phyloP scores from a whole-genome alignment of 1,139 yeast genomes.

The Pichia sp. region DNA sequence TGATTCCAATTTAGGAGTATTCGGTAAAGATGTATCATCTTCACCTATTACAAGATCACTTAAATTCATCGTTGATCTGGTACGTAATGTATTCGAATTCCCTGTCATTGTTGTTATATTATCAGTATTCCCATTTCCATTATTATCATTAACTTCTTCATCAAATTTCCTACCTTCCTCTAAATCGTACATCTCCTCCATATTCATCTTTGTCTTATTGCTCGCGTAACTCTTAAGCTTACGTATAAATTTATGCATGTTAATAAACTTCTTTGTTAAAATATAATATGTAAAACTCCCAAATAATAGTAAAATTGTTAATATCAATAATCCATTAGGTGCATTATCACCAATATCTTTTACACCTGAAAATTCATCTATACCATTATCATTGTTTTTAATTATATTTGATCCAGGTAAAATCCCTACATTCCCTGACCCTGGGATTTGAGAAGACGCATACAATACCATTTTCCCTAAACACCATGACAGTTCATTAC shows the following conservation, averaged over 20 bases:
- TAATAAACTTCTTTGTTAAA: constrained; percentile 13
- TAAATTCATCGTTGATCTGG: constrained; percentile 19
- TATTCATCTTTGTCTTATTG: constrained; percentile 2
- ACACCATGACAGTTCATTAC: constrained; percentile 77
- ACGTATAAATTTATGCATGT: constrained; percentile 8
- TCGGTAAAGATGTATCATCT: background rate
- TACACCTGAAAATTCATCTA: background rate
- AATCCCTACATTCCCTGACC: constrained; percentile 18
- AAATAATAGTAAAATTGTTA: background rate
- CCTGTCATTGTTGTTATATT: constrained; percentile 3
- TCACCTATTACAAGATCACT: constrained; percentile 9
- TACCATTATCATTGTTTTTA: background rate
- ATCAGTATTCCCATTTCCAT: no score
- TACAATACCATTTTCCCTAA: constrained; percentile 72
- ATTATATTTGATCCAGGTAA: constrained; percentile 13
- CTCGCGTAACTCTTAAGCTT: constrained; percentile 2
- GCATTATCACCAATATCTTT: background rate
- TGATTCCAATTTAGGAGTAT: background rate
- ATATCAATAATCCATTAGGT: background rate
- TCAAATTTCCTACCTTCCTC: constrained; percentile 19
- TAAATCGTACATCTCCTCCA: constrained; percentile 13
- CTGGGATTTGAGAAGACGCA: constrained; percentile 26
- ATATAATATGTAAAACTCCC: constrained; percentile 3
- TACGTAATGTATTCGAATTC: constrained; percentile 18
- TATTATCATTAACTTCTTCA: no score